These are phyloP conservation scores for Hansenula lynferdii DNA, from an alignment of 1,139 yeast genomes.

Conservation along the genomic window DNA sequence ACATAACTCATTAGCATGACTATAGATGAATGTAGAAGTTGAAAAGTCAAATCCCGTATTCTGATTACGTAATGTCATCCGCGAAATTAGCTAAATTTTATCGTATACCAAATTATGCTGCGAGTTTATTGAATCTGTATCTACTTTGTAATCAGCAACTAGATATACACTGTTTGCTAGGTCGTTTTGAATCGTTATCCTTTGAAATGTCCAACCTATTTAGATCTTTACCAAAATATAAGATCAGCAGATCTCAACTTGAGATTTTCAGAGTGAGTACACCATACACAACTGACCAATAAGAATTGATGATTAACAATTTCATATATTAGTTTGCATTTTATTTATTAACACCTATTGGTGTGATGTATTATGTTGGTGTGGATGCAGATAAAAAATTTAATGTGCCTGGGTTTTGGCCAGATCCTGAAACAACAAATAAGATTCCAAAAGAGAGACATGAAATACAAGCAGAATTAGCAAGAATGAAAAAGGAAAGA, in stretches of 20 bases:
- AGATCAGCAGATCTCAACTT: conserved; percentile 48
- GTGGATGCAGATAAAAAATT: conserved; percentile 83
- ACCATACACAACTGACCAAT: background rate
- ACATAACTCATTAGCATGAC: too few relatives aligned
- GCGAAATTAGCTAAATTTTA: too few relatives aligned
- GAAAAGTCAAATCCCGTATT: too few relatives aligned
- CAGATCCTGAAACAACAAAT: conserved; percentile 88
- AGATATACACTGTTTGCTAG: too few relatives aligned
- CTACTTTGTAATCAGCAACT: too few relatives aligned
- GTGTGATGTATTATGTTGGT: conserved; percentile 90
- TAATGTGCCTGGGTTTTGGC: conserved; percentile 96
- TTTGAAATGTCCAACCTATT: background rate
- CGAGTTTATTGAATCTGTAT: too few relatives aligned
- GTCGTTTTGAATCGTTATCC: background rate
- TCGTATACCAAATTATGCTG: too few relatives aligned
- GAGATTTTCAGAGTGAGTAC: conserved; percentile 62
- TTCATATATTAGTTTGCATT: conserved; percentile 63
- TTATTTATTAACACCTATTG: conserved; percentile 80
- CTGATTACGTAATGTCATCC: too few relatives aligned
- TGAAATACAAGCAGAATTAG: conserved; percentile 87
- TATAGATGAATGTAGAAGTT: too few relatives aligned
- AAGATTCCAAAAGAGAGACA: conserved; percentile 91
- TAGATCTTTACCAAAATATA: conserved; percentile 5
- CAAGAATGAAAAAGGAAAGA: conserved; percentile 74
- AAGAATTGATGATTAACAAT: conserved; percentile 2